Evolutionary conservation across 106 monocot genomes (phyloP), one percentile per base, ranked within the genome.

Genomic region (Dendrobium officinale): DNA sequence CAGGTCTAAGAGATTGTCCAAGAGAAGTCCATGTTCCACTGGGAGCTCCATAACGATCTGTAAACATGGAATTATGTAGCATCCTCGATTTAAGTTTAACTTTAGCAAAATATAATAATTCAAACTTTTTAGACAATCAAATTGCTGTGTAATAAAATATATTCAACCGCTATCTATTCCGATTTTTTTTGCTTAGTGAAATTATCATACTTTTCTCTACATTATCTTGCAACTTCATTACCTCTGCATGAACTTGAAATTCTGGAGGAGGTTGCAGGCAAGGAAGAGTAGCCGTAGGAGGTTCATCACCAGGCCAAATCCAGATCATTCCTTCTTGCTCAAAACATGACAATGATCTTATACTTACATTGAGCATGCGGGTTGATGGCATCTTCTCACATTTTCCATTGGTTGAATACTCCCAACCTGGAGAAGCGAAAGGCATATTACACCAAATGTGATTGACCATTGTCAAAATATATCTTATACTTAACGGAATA

Each of bases 301-400:
- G 88, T 44, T 77, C 95, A 79, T 86, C 87, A 59, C 98, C 98
- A 41, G 98, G 95, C 95, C 98, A 99, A 55, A 99, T 88, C 98
- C 98, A 99, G 42, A 99, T 78, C 92, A 99, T 93, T 19, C 89
- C 87, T 85, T 99, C 98, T 40, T 93, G 88, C 77, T 91, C 98
- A 68, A 99, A 95, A 77, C 98, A 99, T 58, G 95, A 92, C 79
- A 95, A 82, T 16, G 98, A 89, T 42, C 82, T 83, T 74, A 99
- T 95, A 66, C 81, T 78, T 11, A 95, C 88, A 67, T 99, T 78
- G 33, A 92, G 82, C 88, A 86, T 87, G 19, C 82, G 82, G 2
- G 95, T 99, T 0, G 98, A 99, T 78, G 98, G 98, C 98, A 99
- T 99, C 86, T 99, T 99, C 85, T 99, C 90, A 79, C 98, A 99